These are phyloP conservation scores for Eimeria tenella DNA, from an alignment of 169 alveolate genomes.

Conservation along the genomic window DNA sequence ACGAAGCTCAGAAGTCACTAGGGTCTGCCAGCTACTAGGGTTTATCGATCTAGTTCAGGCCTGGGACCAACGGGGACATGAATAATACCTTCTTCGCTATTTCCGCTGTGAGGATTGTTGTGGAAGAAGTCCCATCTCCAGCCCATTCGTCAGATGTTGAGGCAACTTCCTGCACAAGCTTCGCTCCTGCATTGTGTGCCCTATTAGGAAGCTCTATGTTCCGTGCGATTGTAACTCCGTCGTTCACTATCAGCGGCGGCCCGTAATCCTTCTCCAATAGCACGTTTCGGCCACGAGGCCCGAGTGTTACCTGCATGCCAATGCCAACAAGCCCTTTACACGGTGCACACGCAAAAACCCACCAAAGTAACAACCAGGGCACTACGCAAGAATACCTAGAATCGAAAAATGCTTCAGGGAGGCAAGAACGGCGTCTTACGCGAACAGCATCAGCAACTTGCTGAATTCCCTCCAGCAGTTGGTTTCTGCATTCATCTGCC, in stretches of 20 bases:
- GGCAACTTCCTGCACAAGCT: constrained; percentile 93
- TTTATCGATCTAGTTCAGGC: too few species aligned
- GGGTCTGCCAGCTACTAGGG: neutral
- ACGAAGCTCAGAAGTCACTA: neutral
- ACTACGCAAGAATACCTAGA: neutral
- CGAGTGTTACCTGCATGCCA: constrained; percentile 87
- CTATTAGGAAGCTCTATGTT: constrained; percentile 90
- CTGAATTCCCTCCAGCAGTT: constrained; percentile 87
- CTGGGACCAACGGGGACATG: too few species aligned
- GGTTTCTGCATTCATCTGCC: constrained; percentile 90
- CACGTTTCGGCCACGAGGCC: constrained; percentile 94
- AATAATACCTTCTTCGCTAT: constrained; percentile 83
- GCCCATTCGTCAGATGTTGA: constrained; percentile 92
- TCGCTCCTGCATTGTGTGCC: constrained; percentile 92
- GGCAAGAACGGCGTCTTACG: constrained; percentile 59
- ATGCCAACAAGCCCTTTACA: too few species aligned
- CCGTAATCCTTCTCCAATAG: constrained; percentile 92
- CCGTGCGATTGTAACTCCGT: constrained; percentile 94
- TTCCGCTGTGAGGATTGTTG: constrained; percentile 93
- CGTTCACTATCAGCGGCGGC: constrained; percentile 91
- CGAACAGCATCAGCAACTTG: constrained; percentile 91
- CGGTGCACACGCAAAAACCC: neutral
- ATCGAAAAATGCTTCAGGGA: neutral
- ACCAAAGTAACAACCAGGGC: neutral
- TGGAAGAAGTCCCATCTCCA: constrained; percentile 95